Evolutionary conservation across 495 filamentous ascomycete species (phyloP), one percentile per base, ranked within the genome.

Genomic region (Pseudoneurospora amorphoporcata): DNA sequence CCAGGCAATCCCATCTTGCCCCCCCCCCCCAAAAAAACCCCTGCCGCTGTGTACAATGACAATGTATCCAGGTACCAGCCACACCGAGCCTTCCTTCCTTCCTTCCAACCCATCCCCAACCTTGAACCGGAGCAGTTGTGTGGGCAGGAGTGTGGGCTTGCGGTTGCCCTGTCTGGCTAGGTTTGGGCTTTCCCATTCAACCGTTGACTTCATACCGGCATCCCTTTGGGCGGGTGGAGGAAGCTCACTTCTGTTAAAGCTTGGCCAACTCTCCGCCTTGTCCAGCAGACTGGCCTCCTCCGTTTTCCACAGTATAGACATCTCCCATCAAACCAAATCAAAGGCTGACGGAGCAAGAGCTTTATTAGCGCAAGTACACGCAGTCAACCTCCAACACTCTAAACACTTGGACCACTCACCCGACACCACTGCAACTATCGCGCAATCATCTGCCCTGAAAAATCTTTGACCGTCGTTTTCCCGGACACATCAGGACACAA

Each of bases 391-490:
- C 37, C 69, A 12, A 37, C 45, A 70, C 43, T 73, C 45, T 35
- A 71, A 37, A 19, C 68, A 41, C 68, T 41, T 53, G 17, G 45
- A 45, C 35, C 68, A 32, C 45, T 68, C 39, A 32, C 40, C 29
- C 72, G 29, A 71, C 43, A 68, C 69, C 72, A 45, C 43, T 37
- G 47, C 70, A 68, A 68, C 70, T 61, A 53, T 73, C 72, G 69
- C 72, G 73, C 77, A 79, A 77, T 78, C 76, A 74, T 72, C 76
- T 73, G 61, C 39, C 68, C 19, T 53, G 29, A 69, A 69, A 79
- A 78, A 80, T 32, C 23, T 78, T 79, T 80, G 76, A 74, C 79
- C 79, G 79, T 78, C 61, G 75, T 75, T 79, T 76, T 71, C 73
- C 77, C 79, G 79, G 77, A 80, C 65, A 73, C 58, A 70, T 53